Base-by-base conservation (phyloP, 163 green algal genomes). In the Chlorella variabilis region DNA sequence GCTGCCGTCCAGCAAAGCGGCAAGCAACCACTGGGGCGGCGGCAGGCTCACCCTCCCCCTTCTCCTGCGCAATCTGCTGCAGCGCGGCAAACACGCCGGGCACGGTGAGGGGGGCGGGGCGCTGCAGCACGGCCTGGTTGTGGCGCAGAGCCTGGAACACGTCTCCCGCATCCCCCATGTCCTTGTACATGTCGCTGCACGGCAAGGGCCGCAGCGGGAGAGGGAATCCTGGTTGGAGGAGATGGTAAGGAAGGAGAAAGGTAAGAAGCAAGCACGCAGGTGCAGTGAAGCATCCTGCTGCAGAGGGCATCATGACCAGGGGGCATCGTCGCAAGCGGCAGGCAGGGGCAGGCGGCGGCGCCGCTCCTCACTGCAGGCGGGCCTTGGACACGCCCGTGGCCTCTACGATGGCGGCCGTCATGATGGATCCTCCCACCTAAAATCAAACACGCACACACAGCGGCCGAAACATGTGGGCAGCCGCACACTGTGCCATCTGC, bases 111-210 rank as follows among this genome's bases (percentile, higher is more conserved):
- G 92, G 90, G 25, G 75, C 69, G 2, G 89, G 92, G 36, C 51
- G 33, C 4, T 83, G 48, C 56, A 98, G 87, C 45, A 83, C 91
- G 3, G 80, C 70, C 82, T 92, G 89, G 8, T 62, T 89, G 42
- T 83, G 75, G 48, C 88, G 84, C 54, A 83, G 90, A 15, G 81
- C 88, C 82, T 93, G 84, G 1, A 93, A 93, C 29, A 96, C 92
- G 78, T 98, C 94, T 0, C 94, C 94, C 49, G 96, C 66, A 75
- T 98, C 94, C 0, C 93, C 94, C 1, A 91, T 42, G 34, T 90
- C n/a, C 1, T 78, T 82, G 83, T 97, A 96, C 85, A 97, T 81
- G 27, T 90, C 80, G 36, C 71, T 79, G 71, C 59, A 38, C 7
- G 7, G 41, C 41, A 34, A 71, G 18, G 4, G 9, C 21, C 34